Conservation (phyloP, 257 asterid species). For the Leonotis leonurus region DNA sequence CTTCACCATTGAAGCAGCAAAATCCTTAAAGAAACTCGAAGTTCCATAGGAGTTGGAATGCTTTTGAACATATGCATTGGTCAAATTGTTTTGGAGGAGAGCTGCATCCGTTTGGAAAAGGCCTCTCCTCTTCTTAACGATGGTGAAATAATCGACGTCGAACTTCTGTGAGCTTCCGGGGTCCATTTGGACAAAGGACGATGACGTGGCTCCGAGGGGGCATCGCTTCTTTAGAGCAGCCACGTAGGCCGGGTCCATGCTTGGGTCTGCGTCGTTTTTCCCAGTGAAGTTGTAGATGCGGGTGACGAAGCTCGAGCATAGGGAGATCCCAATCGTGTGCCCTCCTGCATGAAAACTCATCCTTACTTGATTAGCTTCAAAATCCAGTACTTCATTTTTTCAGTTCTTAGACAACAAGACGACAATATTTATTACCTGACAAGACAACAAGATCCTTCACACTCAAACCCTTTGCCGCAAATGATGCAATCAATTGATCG, state of each 20-base stretch:
- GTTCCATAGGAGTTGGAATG: slow-evolving; percentile 5
- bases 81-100: slow-evolving; percentile 20
- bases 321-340: slow-evolving; percentile 48
- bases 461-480: slow-evolving; percentile 38
- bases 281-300: slow-evolving; percentile 54
- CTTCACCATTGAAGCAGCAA: slow-evolving; percentile 38
- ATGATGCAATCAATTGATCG: slow-evolving; percentile 33
- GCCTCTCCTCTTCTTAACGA: slow-evolving; percentile 25
- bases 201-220: slow-evolving; percentile 17
- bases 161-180: slow-evolving; percentile 31
- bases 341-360: too few species aligned
- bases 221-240: slow-evolving; percentile 19
- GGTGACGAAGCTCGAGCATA: slow-evolving; percentile 35
- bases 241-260: slow-evolving; percentile 35
- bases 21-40: slow-evolving; percentile 24
- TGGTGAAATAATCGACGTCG: slow-evolving; percentile 28
- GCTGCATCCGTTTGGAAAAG: slow-evolving; percentile 41
- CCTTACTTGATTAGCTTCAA: too few species aligned
- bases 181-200: slow-evolving; percentile 51
- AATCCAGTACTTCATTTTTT: too few species aligned
- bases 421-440: slow-evolving; percentile 27
- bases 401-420: too few species aligned
- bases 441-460: slow-evolving; percentile 46
- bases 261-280: slow-evolving; percentile 38
- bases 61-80: slow-evolving; percentile 19